Evolutionary conservation across 352 stramenopile species (phyloP), one percentile per base, ranked within the genome.

Genomic region (Phytopythium chamaehyphon): DNA sequence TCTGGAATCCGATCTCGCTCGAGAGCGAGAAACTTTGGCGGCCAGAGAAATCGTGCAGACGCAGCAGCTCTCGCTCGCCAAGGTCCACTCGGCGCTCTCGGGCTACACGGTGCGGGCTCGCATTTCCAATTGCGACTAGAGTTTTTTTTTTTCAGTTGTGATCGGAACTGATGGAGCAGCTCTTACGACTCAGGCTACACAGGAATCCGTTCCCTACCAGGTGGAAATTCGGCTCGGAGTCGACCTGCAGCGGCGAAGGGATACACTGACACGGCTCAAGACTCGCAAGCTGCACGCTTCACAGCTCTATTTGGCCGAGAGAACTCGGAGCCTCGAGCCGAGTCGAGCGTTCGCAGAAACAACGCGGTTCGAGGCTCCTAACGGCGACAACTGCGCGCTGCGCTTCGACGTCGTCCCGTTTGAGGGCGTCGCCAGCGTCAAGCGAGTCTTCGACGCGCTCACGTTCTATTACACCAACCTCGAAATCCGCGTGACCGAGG

Each of bases 401-500:
- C 63, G 66, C 8, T 83, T 81, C 44, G 66, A 64, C 19, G 45
- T 83, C 1, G 51, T 77, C 9, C 73, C 77, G 51, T 73, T 83
- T 21, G 66, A 73, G 26, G 62, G 60, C 36, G 54, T 57, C 12
- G 39, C 59, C 6, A 69, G 57, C 7, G 70, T 82, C 11, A 64
- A 62, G 31, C 67, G 81, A 31, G 68, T 84, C 36, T 78, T 72
- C 40, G 75, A 86, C n/a, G 47, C 73, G 6, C 56, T 79, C 26
- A 47, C 66, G 14, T 84, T 79, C 31, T 83, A 78, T 48, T 76
- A 69, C 28, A 61, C 57, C 57, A 86, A 83, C 49, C 52, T 86
- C 5, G 75, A 86, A 57, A 82, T 84, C 62, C 77, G 59, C 44
- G 76, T 84, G 47, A 78, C 75, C 11, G 75, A 86, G 50, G 72